Percentiles rank a stretch among this genome's conserved stretches.
phyloP scores from a whole-genome alignment of 164 flowering plant species.

The Taxillus chinensis region DNA sequence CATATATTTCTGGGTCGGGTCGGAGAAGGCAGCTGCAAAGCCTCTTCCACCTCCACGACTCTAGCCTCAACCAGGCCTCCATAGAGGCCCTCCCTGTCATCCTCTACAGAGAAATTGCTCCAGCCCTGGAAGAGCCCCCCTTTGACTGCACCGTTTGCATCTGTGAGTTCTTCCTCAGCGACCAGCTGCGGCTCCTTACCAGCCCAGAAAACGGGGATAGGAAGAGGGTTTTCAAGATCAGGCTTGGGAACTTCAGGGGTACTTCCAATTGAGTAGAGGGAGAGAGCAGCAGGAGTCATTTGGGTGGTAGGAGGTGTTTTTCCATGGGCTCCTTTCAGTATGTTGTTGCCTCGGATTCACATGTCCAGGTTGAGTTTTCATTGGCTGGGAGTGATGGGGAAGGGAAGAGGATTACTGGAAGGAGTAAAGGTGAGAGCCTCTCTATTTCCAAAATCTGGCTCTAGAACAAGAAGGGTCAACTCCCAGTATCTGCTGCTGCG shows the following conservation, averaged over 20 bases:
- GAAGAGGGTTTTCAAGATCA: slow-evolving; percentile 51
- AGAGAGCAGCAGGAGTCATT: slow-evolving; percentile 45
- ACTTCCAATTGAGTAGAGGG: slow-evolving; percentile 12
- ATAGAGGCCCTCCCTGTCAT: slow-evolving; percentile 63
- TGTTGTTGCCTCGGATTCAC: slow-evolving; percentile 37
- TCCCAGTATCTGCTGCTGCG: slow-evolving; percentile 24
- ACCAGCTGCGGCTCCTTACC: slow-evolving; percentile 43
- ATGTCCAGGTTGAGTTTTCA: slow-evolving; percentile 39
- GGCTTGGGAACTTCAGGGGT: slow-evolving; percentile 52
- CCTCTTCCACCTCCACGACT: slow-evolving; percentile 57
- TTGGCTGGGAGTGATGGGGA: slow-evolving; percentile 25
- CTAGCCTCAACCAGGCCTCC: slow-evolving; percentile 55
- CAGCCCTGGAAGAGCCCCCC: slow-evolving; percentile 50
- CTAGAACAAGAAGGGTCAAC: slow-evolving; percentile 56
- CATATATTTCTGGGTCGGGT: slow-evolving; percentile 30
- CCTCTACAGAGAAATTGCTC: slow-evolving; percentile 35
- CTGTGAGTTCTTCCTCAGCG: slow-evolving; percentile 47
- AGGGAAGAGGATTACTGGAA: slow-evolving; percentile 37
- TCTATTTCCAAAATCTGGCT: slow-evolving; percentile 71
- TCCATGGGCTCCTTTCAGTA: slow-evolving; percentile 73
- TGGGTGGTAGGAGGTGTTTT: slow-evolving; percentile 58
- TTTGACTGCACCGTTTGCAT: slow-evolving; percentile 73
- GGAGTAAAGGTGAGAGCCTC: slow-evolving; percentile 59
- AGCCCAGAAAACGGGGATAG: slow-evolving; percentile 14
- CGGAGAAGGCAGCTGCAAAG: slow-evolving; percentile 56